Conservation (phyloP, 257 asterid genomes). For the Salvia splendens region DNA sequence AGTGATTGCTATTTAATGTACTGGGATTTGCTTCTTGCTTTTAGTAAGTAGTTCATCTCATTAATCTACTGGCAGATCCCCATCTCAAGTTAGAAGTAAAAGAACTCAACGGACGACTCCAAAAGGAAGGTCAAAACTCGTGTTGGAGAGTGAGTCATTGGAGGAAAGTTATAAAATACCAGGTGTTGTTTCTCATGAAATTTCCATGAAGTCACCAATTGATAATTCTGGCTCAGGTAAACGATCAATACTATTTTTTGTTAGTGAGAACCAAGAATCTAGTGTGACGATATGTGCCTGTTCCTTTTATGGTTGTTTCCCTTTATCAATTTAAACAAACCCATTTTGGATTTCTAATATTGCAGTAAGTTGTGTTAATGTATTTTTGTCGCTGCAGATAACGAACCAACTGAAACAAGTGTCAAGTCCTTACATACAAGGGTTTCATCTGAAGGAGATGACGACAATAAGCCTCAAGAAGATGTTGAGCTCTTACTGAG, state of each 20-base stretch:
- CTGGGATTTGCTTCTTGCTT: constrained; percentile 20
- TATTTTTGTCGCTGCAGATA: constrained; percentile 36
- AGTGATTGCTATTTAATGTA: constrained; percentile 38
- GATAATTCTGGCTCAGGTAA: constrained; percentile 60
- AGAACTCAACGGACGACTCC: constrained; percentile 77
- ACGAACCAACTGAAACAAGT: constrained; percentile 33
- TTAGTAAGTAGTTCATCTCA: constrained; percentile 47
- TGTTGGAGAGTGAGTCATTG: constrained; percentile 38
- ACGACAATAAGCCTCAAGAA: constrained; percentile 40
- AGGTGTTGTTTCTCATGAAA: constrained; percentile 37
- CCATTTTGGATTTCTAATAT: background rate
- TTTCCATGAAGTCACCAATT: constrained; percentile 37
- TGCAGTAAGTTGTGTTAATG: constrained; percentile 13
- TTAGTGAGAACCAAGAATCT: constrained; percentile 14
- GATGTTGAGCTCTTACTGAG: constrained; percentile 65
- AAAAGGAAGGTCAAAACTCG: constrained; percentile 43
- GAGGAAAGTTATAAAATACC: constrained; percentile 47
- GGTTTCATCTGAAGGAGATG: constrained; percentile 42
- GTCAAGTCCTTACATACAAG: constrained; percentile 33
- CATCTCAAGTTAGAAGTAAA: constrained; percentile 68
- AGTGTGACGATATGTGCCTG: background rate
- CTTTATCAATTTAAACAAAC: background rate
- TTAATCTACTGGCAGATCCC: constrained; percentile 55
- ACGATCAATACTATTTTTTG: constrained; percentile 20
- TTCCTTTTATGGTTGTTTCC: background rate